Evolutionary conservation across 2,329 filamentous ascomycete genomes (phyloP).

Genomic region (Cordyceps cicadae): DNA sequence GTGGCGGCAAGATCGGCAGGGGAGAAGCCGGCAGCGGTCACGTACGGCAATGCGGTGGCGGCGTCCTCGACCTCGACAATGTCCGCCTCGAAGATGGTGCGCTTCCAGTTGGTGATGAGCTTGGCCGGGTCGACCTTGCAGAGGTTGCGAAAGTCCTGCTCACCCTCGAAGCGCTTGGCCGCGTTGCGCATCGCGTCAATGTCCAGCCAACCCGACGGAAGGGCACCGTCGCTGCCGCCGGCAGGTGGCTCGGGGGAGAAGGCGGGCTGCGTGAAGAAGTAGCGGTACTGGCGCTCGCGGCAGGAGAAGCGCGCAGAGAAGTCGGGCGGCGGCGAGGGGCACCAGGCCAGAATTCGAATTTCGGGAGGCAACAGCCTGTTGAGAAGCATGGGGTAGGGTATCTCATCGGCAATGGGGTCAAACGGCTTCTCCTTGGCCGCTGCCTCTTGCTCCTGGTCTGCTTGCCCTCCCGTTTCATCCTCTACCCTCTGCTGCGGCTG

Average conservation of each 20-base stretch:
- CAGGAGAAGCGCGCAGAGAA: constrained; percentile 94
- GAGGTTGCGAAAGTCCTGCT: constrained; percentile 93
- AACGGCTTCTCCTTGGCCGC: constrained; percentile 22
- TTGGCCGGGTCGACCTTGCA: constrained; percentile 90
- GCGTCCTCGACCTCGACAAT: constrained; percentile 61
- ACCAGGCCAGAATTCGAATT: constrained; percentile 90
- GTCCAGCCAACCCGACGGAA: constrained; percentile 68
- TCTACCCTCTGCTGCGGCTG: background rate
- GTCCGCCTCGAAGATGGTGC: constrained; percentile 70
- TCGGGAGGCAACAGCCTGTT: constrained; percentile 84
- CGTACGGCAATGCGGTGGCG: constrained; percentile 47
- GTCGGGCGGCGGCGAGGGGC: constrained; percentile 64
- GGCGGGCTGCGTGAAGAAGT: constrained; percentile 95
- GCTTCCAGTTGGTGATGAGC: constrained; percentile 75
- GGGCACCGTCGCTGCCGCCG: constrained; percentile 14
- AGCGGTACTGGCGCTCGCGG: constrained; percentile 82
- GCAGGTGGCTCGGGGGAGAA: constrained; percentile 53
- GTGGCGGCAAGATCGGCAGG: constrained; percentile 13
- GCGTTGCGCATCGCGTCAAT: constrained; percentile 79
- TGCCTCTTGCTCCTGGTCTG: constrained; percentile 18
- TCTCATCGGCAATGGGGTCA: constrained; percentile 71
- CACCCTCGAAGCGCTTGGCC: constrained; percentile 69
- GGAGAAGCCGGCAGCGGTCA: constrained; percentile 34
- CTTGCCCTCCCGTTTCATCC: constrained; percentile 8
- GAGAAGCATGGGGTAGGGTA: constrained; percentile 73